Conservation (phyloP, 495 filamentous ascomycete species). For the Copromyces sp. region DNA sequence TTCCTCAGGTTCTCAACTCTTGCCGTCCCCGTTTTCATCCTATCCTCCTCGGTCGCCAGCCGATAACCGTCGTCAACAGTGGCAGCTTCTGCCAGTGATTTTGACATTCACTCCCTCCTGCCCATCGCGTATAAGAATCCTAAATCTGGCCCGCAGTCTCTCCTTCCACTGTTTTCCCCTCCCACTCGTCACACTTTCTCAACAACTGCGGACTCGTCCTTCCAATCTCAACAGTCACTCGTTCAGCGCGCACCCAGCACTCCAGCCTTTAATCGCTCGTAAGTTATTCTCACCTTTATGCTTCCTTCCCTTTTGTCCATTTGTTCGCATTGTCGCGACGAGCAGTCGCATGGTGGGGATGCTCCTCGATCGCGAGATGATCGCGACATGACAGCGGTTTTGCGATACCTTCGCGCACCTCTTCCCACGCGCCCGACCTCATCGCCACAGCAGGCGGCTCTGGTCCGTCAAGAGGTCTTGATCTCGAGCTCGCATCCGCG, state of each 20-base stretch:
- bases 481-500: not conserved
- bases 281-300: not conserved
- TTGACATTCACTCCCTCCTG: not conserved
- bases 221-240: not conserved
- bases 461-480: not conserved
- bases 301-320: not conserved
- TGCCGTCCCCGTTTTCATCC: not conserved
- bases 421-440: not conserved
- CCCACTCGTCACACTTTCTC: not conserved
- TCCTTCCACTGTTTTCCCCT: not conserved
- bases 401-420: not conserved
- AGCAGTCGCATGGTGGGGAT: not conserved
- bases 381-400: not conserved
- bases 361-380: not conserved
- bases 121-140: not conserved
- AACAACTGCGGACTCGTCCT: not conserved
- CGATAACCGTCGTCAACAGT: not conserved
- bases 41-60: not conserved
- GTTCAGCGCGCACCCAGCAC: not conserved
- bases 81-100: not conserved
- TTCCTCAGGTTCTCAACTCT: not conserved
- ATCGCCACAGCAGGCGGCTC: too few species aligned
- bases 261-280: not conserved
- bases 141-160: not conserved
- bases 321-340: not conserved